phyloP scores from a whole-genome alignment of 148 eudicot genomes.

The Heliosperma pusillum region DNA sequence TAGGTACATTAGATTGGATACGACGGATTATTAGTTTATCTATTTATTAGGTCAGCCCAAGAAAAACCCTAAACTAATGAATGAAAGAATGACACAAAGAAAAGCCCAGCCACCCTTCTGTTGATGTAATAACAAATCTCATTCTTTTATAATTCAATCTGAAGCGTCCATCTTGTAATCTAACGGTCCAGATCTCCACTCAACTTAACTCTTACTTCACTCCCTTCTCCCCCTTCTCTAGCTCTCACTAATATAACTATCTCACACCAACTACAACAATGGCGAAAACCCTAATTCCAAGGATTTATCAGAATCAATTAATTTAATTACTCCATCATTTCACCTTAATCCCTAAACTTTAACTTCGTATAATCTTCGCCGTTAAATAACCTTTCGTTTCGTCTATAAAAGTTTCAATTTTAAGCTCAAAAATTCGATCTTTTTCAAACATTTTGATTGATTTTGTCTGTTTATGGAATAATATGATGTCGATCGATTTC shows the following conservation, averaged over 20 bases:
- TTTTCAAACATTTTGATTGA: not conserved
- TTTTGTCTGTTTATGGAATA: constrained; percentile 21
- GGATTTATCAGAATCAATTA: constrained; percentile 24
- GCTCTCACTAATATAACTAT: not conserved
- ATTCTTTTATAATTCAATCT: constrained; percentile 22
- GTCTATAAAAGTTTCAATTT: not conserved
- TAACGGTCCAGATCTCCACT: constrained; percentile 33
- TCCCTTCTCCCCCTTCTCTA: not conserved
- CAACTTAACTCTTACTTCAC: constrained; percentile 20
- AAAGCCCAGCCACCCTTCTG: constrained; percentile 12
- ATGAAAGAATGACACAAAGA: not conserved
- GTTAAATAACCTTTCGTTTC: not conserved
- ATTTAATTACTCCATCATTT: not conserved
- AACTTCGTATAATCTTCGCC: not conserved
- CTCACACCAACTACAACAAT: constrained; percentile 18
- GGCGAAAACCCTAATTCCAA: constrained; percentile 23
- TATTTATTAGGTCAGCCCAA: not conserved
- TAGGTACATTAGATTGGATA: too few species aligned
- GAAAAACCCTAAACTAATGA: constrained; percentile 37
- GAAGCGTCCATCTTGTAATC: constrained; percentile 25
- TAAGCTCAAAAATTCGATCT: constrained; percentile 22
- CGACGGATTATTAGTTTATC: not conserved
- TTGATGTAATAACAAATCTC: constrained; percentile 23
- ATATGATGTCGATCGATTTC: constrained; percentile 49
- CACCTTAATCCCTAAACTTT: not conserved